Conservation (phyloP, 306 rosid species). For the Vicia faba region DNA sequence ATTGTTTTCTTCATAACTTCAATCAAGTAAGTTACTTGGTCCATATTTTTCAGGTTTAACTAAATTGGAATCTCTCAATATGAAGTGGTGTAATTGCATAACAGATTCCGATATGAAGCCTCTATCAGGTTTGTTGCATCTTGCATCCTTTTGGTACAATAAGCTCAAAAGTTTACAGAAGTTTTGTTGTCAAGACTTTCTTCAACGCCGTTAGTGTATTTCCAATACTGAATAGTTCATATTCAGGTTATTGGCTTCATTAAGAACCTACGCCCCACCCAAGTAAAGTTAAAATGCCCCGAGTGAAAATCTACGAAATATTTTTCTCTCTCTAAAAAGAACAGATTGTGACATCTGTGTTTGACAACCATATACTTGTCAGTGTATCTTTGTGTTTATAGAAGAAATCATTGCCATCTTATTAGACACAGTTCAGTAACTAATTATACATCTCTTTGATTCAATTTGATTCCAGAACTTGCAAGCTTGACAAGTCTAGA, state of each 20-base stretch:
- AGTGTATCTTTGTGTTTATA: constrained; percentile 10
- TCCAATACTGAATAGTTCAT: constrained; percentile 25
- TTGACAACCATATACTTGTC: constrained; percentile 24
- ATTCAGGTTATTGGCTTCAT: constrained; percentile 1
- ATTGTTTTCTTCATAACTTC: constrained; percentile 24
- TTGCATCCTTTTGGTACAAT: constrained; percentile 26
- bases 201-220: constrained; percentile 14
- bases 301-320: neutral
- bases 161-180: constrained; percentile 17
- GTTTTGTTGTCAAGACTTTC: constrained; percentile 15
- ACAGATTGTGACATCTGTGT: neutral
- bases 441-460: constrained; percentile 27
- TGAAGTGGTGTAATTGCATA: constrained; percentile 94
- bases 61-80: constrained; percentile 86
- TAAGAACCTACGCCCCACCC: neutral
- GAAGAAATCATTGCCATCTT: constrained; percentile 27
- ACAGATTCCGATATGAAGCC: constrained; percentile 80
- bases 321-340: constrained; percentile 26
- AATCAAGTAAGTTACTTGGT: constrained; percentile 14
- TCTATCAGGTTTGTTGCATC: constrained; percentile 64
- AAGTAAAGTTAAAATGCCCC: constrained; percentile 11
- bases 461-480: constrained; percentile 66
- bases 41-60: constrained; percentile 62
- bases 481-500: constrained; percentile 68
- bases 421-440: constrained; percentile 20